phyloP scores from a whole-genome alignment of 768 basidiomycete species.

The Kwoniella shandongensis region DNA sequence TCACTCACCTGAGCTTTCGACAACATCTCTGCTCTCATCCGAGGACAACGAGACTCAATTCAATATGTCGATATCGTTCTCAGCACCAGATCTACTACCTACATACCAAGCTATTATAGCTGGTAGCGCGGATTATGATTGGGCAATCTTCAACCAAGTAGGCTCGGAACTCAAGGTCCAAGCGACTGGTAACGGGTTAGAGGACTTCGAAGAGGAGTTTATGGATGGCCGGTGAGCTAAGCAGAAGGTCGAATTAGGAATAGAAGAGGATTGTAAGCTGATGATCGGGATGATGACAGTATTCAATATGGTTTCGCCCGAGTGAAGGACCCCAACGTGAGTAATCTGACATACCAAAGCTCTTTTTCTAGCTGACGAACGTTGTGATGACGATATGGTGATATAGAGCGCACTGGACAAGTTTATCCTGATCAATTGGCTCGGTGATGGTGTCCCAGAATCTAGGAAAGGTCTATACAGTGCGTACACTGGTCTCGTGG shows the following conservation, averaged over 20 bases:
- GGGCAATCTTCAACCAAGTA: slow-evolving; percentile 61
- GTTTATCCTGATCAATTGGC: slow-evolving; percentile 96
- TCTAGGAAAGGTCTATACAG: slow-evolving; percentile 86
- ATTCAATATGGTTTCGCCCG: slow-evolving; percentile 91
- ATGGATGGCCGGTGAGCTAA: slow-evolving; percentile 83
- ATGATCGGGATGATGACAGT: slow-evolving; percentile 56
- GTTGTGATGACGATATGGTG: neutral
- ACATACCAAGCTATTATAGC: slow-evolving; percentile 41
- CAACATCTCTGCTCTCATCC: neutral
- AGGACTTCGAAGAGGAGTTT: slow-evolving; percentile 91
- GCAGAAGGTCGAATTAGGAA: too few relatives aligned
- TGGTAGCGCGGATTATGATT: slow-evolving; percentile 41
- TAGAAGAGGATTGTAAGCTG: neutral
- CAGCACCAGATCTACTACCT: slow-evolving; percentile 38
- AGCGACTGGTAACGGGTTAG: slow-evolving; percentile 75
- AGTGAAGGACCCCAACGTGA: slow-evolving; percentile 80
- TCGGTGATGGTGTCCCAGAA: slow-evolving; percentile 93
- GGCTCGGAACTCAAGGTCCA: slow-evolving; percentile 87
- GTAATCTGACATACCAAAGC: slow-evolving; percentile 34
- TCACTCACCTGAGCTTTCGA: too few relatives aligned
- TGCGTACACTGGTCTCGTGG: slow-evolving; percentile 21
- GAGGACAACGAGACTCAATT: neutral
- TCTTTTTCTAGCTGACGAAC: neutral
- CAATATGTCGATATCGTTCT: slow-evolving; percentile 45
- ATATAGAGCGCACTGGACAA: slow-evolving; percentile 82